Evolutionary conservation across 768 basidiomycete species (phyloP), one percentile per base, ranked within the genome.

Genomic region (Cystoderma amianthinum): DNA sequence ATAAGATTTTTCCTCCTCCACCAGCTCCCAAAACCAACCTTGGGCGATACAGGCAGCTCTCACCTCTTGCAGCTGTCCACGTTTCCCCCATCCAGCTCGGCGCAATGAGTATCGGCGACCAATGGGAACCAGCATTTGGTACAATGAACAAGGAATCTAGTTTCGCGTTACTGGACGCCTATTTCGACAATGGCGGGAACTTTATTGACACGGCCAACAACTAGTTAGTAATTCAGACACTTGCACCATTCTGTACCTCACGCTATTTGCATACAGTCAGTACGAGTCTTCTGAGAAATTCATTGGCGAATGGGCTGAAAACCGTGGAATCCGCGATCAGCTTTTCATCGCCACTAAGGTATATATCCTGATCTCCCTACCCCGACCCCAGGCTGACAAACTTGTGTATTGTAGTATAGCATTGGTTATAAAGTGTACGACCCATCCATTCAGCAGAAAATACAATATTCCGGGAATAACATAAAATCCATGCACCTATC

Each of bases 251-350:
- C 24, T n/a, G n/a, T 7, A 13, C 40, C 10, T 5, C 16, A 7
- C n/a, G n/a, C n/a, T n/a, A 39, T 21, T 20, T 33, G 11, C 33
- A 36, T 33, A 19, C 30, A 74, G 69, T 41, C 76, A 81, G 47
- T 68, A 77, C 43, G 78, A 72, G 44, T 51, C 65, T n/a, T 77
- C 74, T 3, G 80, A 85, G 51, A 41, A 47, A 38, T 69, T 70
- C 48, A 63, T 76, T 20, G 76, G 74, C 3, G 74, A 76, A 50
- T 78, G 74, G 74, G 67, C 69, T 41, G 64, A 71, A 45, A 45
- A 55, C 21, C 58, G 71, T 17, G 63, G 62, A 0, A 69, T 68
- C 34, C 58, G 76, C 2, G 69, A 76, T 44, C 67, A 71, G 45
- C 57, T 78, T 10, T 68, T 75, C 43, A 63, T 76, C 33, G 66